Evolutionary conservation across 495 filamentous ascomycete species (phyloP).

Genomic region (Aspergillus incahuasiensis): DNA sequence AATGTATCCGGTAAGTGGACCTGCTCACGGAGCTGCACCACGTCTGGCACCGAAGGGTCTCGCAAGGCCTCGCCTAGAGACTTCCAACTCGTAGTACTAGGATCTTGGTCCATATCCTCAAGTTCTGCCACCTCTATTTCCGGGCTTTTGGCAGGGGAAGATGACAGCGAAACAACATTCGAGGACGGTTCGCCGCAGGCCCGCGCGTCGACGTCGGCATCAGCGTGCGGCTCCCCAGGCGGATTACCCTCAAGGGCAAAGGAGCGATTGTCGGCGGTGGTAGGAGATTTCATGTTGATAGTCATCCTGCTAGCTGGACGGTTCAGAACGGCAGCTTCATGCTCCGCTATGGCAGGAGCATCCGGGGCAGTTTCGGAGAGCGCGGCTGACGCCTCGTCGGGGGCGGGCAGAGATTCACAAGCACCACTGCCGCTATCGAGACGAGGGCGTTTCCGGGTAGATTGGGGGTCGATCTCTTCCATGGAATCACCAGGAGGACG

Average conservation of each 20-base stretch:
- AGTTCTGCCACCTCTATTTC: slow-evolving; percentile 53
- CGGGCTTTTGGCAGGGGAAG: slow-evolving; percentile 47
- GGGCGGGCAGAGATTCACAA: slow-evolving; percentile 41
- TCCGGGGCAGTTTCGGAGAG: slow-evolving; percentile 22
- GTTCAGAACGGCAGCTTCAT: slow-evolving; percentile 30
- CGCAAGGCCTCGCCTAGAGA: slow-evolving; percentile 34
- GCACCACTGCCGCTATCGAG: slow-evolving; percentile 52
- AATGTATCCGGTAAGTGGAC: slow-evolving; percentile 31
- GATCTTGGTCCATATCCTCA: slow-evolving; percentile 51
- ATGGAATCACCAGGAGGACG: slow-evolving; percentile 42
- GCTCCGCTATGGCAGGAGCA: slow-evolving; percentile 30
- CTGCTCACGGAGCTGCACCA: slow-evolving; percentile 33
- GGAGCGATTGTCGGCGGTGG: slow-evolving; percentile 17
- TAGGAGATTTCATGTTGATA: slow-evolving; percentile 50
- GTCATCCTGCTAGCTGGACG: slow-evolving; percentile 50
- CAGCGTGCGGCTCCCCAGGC: slow-evolving; percentile 11
- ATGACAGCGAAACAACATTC: slow-evolving; percentile 43
- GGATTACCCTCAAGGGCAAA: slow-evolving; percentile 13
- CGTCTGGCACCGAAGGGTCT: slow-evolving; percentile 25
- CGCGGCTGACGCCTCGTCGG: slow-evolving; percentile 26
- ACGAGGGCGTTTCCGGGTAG: slow-evolving; percentile 58
- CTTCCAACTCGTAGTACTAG: slow-evolving; percentile 42
- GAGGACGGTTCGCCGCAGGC: slow-evolving; percentile 19
- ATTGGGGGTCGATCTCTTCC: slow-evolving; percentile 52
- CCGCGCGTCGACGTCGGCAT: slow-evolving; percentile 15